Evolutionary conservation across 805 yeast species (phyloP), one percentile per base, ranked within the genome.

Genomic region (Pichia phayaonensis): DNA sequence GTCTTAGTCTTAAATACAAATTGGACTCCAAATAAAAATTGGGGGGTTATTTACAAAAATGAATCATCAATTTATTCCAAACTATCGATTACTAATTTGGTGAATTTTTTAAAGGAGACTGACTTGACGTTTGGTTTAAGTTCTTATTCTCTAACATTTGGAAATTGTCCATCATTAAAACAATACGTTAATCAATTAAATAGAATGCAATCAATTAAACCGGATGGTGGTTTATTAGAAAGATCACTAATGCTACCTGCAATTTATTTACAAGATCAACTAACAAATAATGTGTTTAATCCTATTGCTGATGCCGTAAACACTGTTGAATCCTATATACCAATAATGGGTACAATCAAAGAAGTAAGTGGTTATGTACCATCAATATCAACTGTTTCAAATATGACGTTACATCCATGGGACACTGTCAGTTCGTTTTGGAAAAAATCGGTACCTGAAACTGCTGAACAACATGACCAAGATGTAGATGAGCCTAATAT

Each of bases 11-110:
- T 63, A 44, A 65, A 61, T 53, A 61, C 66, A 4, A 64, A 62
- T 47, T 59, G 67, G 65, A 50, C 57, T 1, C 67, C 68, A 3
- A 54, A 61, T 3, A 61, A 66, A 46, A 61, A 66, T 45, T 67
- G 63, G 57, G 72, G 72, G 0, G 57, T 62, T 2, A 36, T 68
- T 10, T 63, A 59, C 44, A 34, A 53, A 27, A 55, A 58, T 16
- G 47, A 53, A 52, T 2, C 21, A 43, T 23, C 44, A 42, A 5
- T 18, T 65, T 34, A 34, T n/a, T 34, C 38, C 2, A 34, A n/a
- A 3, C n/a, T n/a, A 16, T 34, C 38, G n/a, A 34, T 34, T 7
- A 16, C 2, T 2, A 34, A 52, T 24, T 44, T 65, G 10, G 47
- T 59, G 2, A 56, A 56, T 29, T 53, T 60, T 56, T 31, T 62